Evolutionary conservation across 495 filamentous ascomycete genomes (phyloP), one percentile per base, ranked within the genome.

Genomic region (Xylaria telfairii): DNA sequence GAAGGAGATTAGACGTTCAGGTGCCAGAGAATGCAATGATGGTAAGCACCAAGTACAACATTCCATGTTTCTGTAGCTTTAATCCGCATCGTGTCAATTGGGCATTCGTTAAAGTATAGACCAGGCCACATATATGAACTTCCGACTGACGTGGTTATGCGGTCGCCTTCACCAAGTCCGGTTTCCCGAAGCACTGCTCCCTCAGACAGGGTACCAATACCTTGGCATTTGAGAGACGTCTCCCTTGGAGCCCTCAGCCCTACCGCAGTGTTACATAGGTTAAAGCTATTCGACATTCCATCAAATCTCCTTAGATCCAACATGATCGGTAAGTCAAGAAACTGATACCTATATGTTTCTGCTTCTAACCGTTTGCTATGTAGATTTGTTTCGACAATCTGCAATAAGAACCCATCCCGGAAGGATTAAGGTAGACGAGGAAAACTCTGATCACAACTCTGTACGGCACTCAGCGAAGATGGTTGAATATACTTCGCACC

Each of bases 1-100:
- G 59, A 62, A 62, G 21, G 59, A 62, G 15, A 62, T 62, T 3
- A 44, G 59, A 19, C 39, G 59, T 17, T 44, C 59, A 19, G 37
- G 59, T 21, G 59, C 59, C 28, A 62, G 59, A 42, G 56, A 59
- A 59, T 37, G 15, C 32, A 59, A n/a, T 21, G 19, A n/a, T 34
- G 4, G 56, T 59, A 59, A 59, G 56, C 6, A 8, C 21, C 17
- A 7, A 59, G 30, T 6, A 4, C 17, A 37, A 10, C 13, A 49
- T n/a, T 8, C 42, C 1, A 0, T 19, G 17, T 19, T 19, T 6
- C 3, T 2, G 30, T 37, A 1, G 2, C 30, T 10, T n/a, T 10
- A n/a, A 6, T n/a, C 6, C 17, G 17, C 17, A 30, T 34, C 10
- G 7, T 19, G 5, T 37, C 8, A 37, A 15, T 19, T 59, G 0